These are phyloP conservation scores for Colletotrichum sp. DNA, from an alignment of 2,329 filamentous ascomycete species.

Conservation along the genomic window DNA sequence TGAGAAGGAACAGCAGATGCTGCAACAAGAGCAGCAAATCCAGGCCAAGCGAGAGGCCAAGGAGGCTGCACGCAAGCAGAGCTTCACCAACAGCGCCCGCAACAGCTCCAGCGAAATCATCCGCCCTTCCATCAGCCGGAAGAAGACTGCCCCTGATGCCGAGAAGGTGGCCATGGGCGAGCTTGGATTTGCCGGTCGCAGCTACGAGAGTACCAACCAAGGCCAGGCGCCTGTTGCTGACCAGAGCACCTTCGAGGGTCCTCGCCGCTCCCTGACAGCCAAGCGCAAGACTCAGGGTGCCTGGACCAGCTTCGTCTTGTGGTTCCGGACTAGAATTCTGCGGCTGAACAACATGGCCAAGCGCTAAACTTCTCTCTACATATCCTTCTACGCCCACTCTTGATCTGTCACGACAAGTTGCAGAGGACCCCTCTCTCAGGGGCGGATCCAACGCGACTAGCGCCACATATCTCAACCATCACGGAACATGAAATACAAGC, in stretches of 20 bases:
- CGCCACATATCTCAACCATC: not conserved
- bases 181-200: conserved; percentile 44
- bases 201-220: conserved; percentile 48
- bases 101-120: conserved; percentile 34
- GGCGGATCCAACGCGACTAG: not conserved
- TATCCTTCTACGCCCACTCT: not conserved
- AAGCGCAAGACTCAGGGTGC: conserved; percentile 66
- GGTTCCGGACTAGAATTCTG: conserved; percentile 64
- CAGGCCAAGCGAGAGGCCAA: conserved; percentile 11
- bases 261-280: conserved; percentile 48
- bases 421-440: not conserved
- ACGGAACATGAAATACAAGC: not conserved
- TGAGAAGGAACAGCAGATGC: conserved; percentile 49
- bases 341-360: conserved; percentile 35
- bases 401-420: not conserved
- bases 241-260: conserved; percentile 48
- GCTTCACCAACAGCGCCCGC: conserved; percentile 34
- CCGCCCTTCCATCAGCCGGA: conserved; percentile 31
- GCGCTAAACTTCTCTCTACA: conserved; percentile 13
- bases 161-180: conserved; percentile 43
- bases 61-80: conserved; percentile 41
- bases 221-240: conserved; percentile 41
- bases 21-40: not conserved
- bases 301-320: conserved; percentile 69
- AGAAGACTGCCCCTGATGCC: conserved; percentile 27